Base-by-base conservation (phyloP, 2,329 filamentous ascomycete species). In the Piedraia hortae region DNA sequence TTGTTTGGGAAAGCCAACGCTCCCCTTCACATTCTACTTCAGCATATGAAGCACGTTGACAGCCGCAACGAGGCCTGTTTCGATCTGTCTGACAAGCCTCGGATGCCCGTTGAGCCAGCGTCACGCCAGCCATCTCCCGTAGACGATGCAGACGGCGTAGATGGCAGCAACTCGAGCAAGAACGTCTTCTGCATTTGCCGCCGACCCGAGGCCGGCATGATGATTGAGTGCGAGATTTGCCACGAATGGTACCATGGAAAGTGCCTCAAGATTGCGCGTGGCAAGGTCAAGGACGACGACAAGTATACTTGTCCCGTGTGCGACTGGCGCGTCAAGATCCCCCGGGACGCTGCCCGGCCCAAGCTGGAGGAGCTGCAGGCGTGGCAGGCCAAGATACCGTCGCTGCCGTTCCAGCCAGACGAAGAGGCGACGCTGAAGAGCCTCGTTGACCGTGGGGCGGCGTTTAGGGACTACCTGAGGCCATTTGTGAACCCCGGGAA, bases 211-310 rank as follows among this genome's bases (percentile, higher is more conserved):
- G 78, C 82, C 16, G 85, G 85, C 22, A 88, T 93, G 71, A 97
- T 97, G 85, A 93, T 97, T 36, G 85, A 97, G 47, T 97, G 85
- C 43, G 85, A 93, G 43, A 56, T 91, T 17, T 97, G 85, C 46
- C 82, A 91, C 38, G 85, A 97, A 51, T 97, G 85, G 85, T 97
- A 97, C 40, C 85, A 97, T 38, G 82, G 85, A 28, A 93, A 91
- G 45, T 97, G 85, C 37, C 56, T 97, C 16, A 97, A 97, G 51
- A 91, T 97, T 38, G 85, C 85, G 3, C 65, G 85, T 21, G 85
- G 85, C 23, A 97, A 93, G 42, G 75, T 97, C 36, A 93, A 93
- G 48, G 85, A 93, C 40, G 82, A 90, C 30, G 85, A 93, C 41
- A 90, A 89, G 43, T 97, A 91, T 42, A 93, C 82, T 1, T 97